Conservation (phyloP, 2,329 filamentous ascomycete species). For the Beauveria bassiana region DNA sequence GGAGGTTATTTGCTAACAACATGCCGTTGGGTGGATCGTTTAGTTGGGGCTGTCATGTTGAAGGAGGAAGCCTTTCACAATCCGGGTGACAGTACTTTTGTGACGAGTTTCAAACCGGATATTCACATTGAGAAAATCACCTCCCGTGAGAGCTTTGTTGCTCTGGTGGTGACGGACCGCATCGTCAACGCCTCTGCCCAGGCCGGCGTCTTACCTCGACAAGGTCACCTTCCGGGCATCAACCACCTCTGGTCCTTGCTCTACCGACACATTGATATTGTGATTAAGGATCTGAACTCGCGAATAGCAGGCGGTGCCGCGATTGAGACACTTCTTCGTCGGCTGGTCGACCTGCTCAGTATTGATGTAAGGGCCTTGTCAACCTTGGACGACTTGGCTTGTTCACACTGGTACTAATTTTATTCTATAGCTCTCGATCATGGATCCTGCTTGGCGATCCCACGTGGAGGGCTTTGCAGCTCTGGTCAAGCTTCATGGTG, state of each 20-base stretch:
- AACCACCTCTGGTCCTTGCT: constrained; percentile 7
- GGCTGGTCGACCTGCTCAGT: neutral
- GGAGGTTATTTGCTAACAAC: neutral
- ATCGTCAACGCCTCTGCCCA: constrained; percentile 8
- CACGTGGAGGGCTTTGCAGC: constrained; percentile 6
- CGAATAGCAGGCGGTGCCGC: neutral
- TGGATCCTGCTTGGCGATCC: constrained; percentile 7
- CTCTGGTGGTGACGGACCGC: constrained; percentile 1
- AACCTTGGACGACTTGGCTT: neutral
- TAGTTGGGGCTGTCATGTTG: constrained; percentile 6
- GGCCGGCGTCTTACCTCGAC: neutral
- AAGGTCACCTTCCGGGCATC: constrained; percentile 4
- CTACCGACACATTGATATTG: neutral
- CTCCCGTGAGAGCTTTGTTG: constrained; percentile 1
- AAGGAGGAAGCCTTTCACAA: constrained; percentile 8
- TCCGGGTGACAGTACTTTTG: neutral
- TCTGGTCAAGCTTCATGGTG: constrained; percentile 7
- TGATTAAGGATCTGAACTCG: constrained; percentile 6
- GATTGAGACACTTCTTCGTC: neutral
- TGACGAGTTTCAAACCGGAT: neutral
- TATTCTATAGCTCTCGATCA: neutral
- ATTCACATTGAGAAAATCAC: constrained; percentile 2
- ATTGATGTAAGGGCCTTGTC: neutral
- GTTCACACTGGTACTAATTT: neutral
- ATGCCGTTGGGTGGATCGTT: neutral